Base-by-base conservation (phyloP, 1,139 yeast genomes). In the Nakaseomyces bracarensis region DNA sequence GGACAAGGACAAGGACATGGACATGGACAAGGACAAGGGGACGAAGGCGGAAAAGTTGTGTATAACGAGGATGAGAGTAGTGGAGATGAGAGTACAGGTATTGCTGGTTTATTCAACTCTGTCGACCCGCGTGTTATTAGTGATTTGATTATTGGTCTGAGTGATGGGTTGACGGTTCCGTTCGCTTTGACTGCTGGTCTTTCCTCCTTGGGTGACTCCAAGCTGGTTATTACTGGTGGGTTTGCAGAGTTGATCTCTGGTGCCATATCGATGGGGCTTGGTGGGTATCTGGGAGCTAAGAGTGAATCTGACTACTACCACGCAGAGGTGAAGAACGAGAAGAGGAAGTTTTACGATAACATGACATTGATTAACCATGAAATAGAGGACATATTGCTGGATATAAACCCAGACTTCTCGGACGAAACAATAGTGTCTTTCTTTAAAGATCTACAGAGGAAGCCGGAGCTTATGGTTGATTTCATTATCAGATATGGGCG, bases 221-320 rank as follows among this genome's bases (percentile, higher is more conserved):
- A 72, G 57, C 68, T 82, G 55, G 93, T 82, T 30, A 81, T 82
- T 42, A 81, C 91, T 18, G 93, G 91, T 70, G 93, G 91, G 30
- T 75, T 82, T 75, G 91, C 91, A 3, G 93, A 82, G 62, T 69
- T 82, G 55, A 84, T 82, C 3, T 78, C 86, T 3, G 93, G 93
- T 35, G 85, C 91, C 36, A 82, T 82, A 34, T 81, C 89, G 19
- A 82, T 82, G 93, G 93, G 93, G 3, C 72, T 82, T 46, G 93
- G 93, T 46, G 93, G 93, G 14, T 82, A 72, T 58, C 68, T 82
- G 49, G 93, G 91, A 33, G 91, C 91, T 26, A 78, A 79, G 56
- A 76, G 83, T n/a, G 93, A 82, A 63, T 65, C 72, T 21, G 89
- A 82, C 58, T 82, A 78, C 60, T 81, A 80, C 61, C 67, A 69